Conservation (phyloP, 2,329 filamentous ascomycete species). For the Ceratocystis albifundus region DNA sequence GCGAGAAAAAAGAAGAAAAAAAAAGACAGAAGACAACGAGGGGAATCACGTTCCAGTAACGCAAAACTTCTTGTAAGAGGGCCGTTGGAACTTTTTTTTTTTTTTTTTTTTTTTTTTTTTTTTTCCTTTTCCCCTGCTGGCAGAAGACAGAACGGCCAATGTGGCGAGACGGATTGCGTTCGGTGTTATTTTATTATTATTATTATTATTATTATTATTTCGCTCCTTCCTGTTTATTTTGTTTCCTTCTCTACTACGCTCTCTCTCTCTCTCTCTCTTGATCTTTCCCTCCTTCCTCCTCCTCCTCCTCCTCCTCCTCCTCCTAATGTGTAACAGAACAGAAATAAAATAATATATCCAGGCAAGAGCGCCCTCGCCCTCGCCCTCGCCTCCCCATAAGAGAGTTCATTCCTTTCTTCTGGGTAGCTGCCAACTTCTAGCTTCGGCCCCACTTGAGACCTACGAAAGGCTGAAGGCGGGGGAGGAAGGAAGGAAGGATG, state of each 20-base stretch:
- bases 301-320: neutral
- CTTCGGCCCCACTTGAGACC: conserved; percentile 8
- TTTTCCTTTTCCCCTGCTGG: neutral
- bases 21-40: neutral
- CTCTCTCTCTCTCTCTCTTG: neutral
- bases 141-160: neutral
- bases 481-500: neutral
- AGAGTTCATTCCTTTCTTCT: neutral
- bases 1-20: neutral
- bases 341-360: no score
- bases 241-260: neutral
- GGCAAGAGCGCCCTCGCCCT: neutral
- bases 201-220: no score
- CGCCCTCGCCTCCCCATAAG: neutral
- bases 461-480: neutral
- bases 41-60: neutral
- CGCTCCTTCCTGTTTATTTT: neutral
- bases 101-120: neutral
- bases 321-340: neutral
- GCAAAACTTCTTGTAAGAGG: neutral
- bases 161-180: neutral
- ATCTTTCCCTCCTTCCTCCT: no score
- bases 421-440: neutral
- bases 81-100: neutral
- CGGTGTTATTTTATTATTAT: no score